Evolutionary conservation across 495 filamentous ascomycete species (phyloP).

Genomic region (Neurospora pannonica): DNA sequence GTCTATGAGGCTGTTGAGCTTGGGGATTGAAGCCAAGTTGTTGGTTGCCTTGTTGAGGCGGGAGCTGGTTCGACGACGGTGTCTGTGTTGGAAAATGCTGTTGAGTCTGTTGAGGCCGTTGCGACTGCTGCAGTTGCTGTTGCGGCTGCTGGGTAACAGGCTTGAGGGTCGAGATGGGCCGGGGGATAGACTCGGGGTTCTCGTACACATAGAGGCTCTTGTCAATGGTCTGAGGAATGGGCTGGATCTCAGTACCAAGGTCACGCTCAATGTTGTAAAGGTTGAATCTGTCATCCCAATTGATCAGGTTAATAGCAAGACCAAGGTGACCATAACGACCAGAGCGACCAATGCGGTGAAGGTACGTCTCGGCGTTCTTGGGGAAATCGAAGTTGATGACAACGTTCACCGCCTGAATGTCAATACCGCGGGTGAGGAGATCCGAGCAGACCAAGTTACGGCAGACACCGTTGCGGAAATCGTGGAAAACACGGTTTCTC

Average conservation of each 20-base stretch:
- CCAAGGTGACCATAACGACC: conserved; percentile 95
- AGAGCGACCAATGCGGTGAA: conserved; percentile 96
- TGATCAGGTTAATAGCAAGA: conserved; percentile 97
- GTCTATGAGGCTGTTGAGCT: conserved; percentile 3
- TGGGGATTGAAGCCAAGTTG: conserved; percentile 17
- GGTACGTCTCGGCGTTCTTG: conserved; percentile 98
- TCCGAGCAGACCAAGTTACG: conserved; percentile 98
- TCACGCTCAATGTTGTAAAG: conserved; percentile 98
- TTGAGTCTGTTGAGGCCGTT: conserved; percentile 17
- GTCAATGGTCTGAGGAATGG: conserved; percentile 89
- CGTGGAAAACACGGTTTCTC: conserved; percentile 97
- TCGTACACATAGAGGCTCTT: conserved; percentile 99
- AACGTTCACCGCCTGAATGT: conserved; percentile 98
- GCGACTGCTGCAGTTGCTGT: conserved; percentile 16
- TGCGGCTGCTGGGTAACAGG: conserved; percentile 19
- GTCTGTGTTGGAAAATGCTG: conserved; percentile 6
- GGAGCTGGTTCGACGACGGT: conserved; percentile 11
- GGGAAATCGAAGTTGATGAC: conserved; percentile 99
- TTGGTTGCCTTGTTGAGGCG: conserved; percentile 14
- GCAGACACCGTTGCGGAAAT: conserved; percentile 95
- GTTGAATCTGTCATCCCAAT: conserved; percentile 98
- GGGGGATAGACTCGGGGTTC: conserved; percentile 85
- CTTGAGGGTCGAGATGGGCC: conserved; percentile 50
- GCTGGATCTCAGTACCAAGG: conserved; percentile 90
- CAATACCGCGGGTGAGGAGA: conserved; percentile 94